These are phyloP conservation scores for Psilocybe azurescens DNA, from an alignment of 768 basidiomycete species.

Conservation along the genomic window DNA sequence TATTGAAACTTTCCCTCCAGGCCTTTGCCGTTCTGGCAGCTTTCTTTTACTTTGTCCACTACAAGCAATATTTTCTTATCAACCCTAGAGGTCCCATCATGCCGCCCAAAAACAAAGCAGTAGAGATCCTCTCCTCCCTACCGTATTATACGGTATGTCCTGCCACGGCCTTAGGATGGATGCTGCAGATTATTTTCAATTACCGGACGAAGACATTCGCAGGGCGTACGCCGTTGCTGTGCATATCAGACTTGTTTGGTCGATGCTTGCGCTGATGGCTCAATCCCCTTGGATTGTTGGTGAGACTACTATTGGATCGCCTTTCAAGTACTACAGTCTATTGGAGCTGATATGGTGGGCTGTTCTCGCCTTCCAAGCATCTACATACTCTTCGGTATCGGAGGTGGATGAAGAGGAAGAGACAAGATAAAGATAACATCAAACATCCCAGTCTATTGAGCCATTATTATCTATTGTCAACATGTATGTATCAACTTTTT, in stretches of 20 bases:
- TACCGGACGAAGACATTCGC: constrained; percentile 2
- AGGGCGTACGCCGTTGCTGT: constrained; percentile 1
- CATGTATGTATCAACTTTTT: too few species aligned
- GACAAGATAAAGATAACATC: too few species aligned
- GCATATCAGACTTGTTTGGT: not conserved
- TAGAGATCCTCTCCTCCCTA: not conserved
- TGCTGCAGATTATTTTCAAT: constrained; percentile 7
- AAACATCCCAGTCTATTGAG: too few species aligned
- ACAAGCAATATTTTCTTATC: not conserved
- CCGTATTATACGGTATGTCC: not conserved
- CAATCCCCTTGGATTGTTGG: too few species aligned
- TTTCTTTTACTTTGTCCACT: constrained; percentile 3
- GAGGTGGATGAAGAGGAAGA: too few species aligned
- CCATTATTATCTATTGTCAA: too few species aligned
- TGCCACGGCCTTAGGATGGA: not conserved
- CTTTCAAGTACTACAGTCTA: too few species aligned
- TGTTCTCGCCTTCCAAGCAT: too few species aligned
- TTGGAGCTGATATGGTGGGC: too few species aligned
- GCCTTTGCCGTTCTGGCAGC: not conserved
- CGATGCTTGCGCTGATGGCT: too few species aligned
- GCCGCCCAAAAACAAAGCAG: not conserved
- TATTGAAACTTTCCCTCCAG: not conserved
- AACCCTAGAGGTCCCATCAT: not conserved
- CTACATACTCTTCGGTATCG: too few species aligned
- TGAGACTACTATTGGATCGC: too few species aligned